Base-by-base conservation (phyloP, 495 filamentous ascomycete species). In the Penicillium chermesinum region DNA sequence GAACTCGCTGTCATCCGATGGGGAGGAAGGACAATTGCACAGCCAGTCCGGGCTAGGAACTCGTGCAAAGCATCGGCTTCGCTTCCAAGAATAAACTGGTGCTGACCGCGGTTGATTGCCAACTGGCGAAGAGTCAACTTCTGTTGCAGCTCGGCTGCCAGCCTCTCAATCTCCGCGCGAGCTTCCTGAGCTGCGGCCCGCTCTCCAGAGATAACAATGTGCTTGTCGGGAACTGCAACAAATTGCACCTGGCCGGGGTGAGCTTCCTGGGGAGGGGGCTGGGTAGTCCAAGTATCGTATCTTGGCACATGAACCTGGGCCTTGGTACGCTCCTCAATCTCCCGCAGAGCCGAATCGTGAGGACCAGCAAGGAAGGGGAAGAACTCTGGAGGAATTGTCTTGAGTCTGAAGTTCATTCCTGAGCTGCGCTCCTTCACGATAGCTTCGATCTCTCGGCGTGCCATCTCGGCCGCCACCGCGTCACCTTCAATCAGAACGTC, bases 341-440 rank as follows among this genome's bases (percentile, higher is more conserved):
- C 77, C 34, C 79, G 75, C 50, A 87, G 68, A 38, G 78, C 71
- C 25, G 72, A 70, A 58, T 89, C 86, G 59, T 91, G 80, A 12
- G 87, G 80, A 18, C 91, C 91, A 18, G 87, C 85, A 63, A 99
- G 87, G 73, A 97, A 97, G 12, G 91, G 94, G 68, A 89, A 99
- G 63, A 88, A 94, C 62, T 96, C 89, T 15, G 91, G 83, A 2
- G 91, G 91, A 48, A 96, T 84, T 13, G 84, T 78, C 64, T 82
- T 85, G 50, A 98, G 63, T 30, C 82, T 82, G 22, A 88, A 65
- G 65, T 76, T 91, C 59, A 91, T 83, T 55, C 82, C 89, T 14
- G 89, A 85, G 14, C 85, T 83, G 19, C 87, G 84, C 66, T 96
- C 90, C 55, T 85, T 85, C 17, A 87, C 87, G 60, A 96, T 96